phyloP scores from a whole-genome alignment of 23 red algal species.

The Gracilariopsis chorda region DNA sequence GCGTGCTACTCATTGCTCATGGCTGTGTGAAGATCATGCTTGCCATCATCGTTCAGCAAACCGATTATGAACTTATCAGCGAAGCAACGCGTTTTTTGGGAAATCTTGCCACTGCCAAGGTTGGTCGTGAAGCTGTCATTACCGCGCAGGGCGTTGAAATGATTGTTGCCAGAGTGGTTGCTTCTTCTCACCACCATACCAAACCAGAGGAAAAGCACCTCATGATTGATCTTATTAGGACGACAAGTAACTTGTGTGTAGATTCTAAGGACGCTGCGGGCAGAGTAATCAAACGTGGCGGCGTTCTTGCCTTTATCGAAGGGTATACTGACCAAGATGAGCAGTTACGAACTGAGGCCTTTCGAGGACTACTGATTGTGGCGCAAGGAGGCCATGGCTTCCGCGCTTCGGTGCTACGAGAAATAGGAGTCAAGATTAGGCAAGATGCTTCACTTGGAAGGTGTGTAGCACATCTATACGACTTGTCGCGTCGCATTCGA shows the following conservation, averaged over 20 bases:
- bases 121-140: conserved; percentile 33
- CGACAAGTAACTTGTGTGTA: conserved; percentile 38
- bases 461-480: conserved; percentile 16
- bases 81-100: conserved; percentile 55
- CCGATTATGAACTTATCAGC: conserved; percentile 25
- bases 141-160: neutral
- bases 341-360: conserved; percentile 3
- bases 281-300: conserved; percentile 6
- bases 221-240: neutral
- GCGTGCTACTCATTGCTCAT: neutral
- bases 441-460: neutral
- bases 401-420: conserved; percentile 16
- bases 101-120: conserved; percentile 23
- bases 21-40: conserved; percentile 16
- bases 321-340: neutral
- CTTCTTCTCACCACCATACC: too few species aligned
- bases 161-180: conserved; percentile 20
- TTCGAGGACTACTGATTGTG: conserved; percentile 33
- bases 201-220: neutral
- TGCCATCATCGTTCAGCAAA: neutral
- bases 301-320: conserved; percentile 26
- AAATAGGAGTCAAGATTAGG: conserved; percentile 35
- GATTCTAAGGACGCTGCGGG: conserved; percentile 18
- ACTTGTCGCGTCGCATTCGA: conserved; percentile 24
- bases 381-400: neutral